A percentile compares a stretch with the other conserved stretches of the same genome.
Conservation (phyloP, 2,329 filamentous ascomycete genomes). For the Penicillium sp. region DNA sequence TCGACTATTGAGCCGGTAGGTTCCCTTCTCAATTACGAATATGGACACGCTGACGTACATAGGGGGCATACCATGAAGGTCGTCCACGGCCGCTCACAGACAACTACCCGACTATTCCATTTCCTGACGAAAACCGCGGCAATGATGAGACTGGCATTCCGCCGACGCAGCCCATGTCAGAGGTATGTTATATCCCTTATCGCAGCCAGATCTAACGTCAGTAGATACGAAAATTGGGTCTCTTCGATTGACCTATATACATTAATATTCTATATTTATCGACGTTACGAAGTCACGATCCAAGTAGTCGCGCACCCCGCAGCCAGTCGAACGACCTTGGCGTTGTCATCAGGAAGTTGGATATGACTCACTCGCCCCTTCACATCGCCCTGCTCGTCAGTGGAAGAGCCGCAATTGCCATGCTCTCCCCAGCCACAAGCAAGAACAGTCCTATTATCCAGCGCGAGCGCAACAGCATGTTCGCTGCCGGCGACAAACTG, state of each 20-base stretch:
- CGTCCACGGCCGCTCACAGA: constrained; percentile 11
- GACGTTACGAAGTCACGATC: constrained; percentile 48
- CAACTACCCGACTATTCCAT: constrained; percentile 5
- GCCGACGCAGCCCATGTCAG: constrained; percentile 48
- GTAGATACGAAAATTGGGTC: constrained; percentile 35
- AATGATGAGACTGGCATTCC: constrained; percentile 38
- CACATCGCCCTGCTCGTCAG: constrained; percentile 61
- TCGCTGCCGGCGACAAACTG: constrained; percentile 82
- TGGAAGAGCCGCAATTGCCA: constrained; percentile 80
- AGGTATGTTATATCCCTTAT: constrained; percentile 30
- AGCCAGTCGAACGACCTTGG: constrained; percentile 59
- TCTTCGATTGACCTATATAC: constrained; percentile 38
- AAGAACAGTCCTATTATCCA: constrained; percentile 59
- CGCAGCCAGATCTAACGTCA: constrained; percentile 18
- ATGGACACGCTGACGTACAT: no score
- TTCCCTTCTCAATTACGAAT: not conserved
- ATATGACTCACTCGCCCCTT: constrained; percentile 66
- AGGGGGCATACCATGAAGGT: constrained; percentile 15
- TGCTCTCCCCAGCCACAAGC: constrained; percentile 98
- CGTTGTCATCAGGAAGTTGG: constrained; percentile 52
- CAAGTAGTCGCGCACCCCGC: constrained; percentile 92
- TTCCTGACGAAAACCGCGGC: constrained; percentile 14
- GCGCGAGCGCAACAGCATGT: constrained; percentile 72
- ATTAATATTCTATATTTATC: not conserved
- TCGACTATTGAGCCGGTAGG: constrained; percentile 50